phyloP scores from a whole-genome alignment of 2,329 filamentous ascomycete species.

The Botrytis medusae region DNA sequence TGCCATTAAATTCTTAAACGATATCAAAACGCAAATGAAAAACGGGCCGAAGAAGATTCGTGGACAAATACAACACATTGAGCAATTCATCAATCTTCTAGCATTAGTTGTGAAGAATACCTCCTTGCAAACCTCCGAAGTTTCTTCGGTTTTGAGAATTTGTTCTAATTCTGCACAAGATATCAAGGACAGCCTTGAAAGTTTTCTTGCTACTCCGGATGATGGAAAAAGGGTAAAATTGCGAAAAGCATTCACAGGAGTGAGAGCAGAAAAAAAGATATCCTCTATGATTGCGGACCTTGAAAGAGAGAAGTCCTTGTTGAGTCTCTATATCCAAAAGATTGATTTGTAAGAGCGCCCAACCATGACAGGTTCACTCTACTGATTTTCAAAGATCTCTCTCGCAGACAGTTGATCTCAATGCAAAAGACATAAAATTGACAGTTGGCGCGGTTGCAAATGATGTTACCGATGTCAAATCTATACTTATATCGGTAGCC shows the following conservation, averaged over 20 bases:
- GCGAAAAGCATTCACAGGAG: slow-evolving; percentile 14
- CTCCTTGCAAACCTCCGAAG: background rate
- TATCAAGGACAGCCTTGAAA: background rate
- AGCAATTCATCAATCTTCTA: slow-evolving; percentile 5
- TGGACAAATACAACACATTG: slow-evolving; percentile 14
- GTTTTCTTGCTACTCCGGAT: background rate
- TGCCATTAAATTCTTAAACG: slow-evolving; percentile 1
- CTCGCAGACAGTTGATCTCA: background rate
- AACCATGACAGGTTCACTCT: background rate
- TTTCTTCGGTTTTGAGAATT: background rate
- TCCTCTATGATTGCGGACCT: slow-evolving; percentile 5
- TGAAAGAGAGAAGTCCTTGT: slow-evolving; percentile 18
- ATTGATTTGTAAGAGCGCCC: slow-evolving; percentile 11
- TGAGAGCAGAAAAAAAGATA: slow-evolving; percentile 13
- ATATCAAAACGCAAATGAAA: slow-evolving; percentile 16
- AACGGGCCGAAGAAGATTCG: background rate
- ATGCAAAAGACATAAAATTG: background rate
- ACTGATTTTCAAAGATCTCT: background rate
- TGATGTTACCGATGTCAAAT: background rate
- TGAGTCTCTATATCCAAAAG: slow-evolving; percentile 14
- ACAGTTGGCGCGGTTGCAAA: background rate
- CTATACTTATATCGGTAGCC: background rate
- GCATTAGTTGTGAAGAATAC: slow-evolving; percentile 5
- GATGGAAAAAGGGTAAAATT: slow-evolving; percentile 1
- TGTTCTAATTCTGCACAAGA: slow-evolving; percentile 5